Evolutionary conservation across 371 early-diverging fungal genomes (phyloP).

Genomic region (Mucor irregularis): DNA sequence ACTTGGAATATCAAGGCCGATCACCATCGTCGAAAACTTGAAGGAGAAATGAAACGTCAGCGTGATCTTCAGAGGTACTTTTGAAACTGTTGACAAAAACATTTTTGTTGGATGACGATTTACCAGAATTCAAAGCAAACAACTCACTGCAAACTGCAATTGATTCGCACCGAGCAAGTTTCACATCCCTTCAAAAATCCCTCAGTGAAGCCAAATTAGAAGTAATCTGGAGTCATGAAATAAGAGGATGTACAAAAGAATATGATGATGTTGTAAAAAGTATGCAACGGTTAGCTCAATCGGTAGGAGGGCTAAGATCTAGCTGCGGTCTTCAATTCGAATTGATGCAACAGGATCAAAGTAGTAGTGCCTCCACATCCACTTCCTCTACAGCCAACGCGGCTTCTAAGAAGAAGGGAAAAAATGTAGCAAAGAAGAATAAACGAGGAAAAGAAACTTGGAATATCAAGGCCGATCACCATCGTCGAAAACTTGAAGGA

Average conservation of each 20-base stretch:
- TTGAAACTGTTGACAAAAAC: constrained; percentile 66
- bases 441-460: constrained; percentile 11
- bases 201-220: constrained; percentile 66
- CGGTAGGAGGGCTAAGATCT: constrained; percentile 62
- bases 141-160: constrained; percentile 54
- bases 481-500: constrained; percentile 34
- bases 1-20: constrained; percentile 41
- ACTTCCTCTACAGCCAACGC: neutral
- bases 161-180: constrained; percentile 62
- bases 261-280: constrained; percentile 46
- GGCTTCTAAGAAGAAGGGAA: too few relatives aligned
- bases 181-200: constrained; percentile 53
- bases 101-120: constrained; percentile 63
- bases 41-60: constrained; percentile 49
- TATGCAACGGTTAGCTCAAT: constrained; percentile 66
- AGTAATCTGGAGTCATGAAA: constrained; percentile 47
- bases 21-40: constrained; percentile 31
- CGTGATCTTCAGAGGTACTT: constrained; percentile 53
- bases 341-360: constrained; percentile 26
- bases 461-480: constrained; percentile 42
- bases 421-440: neutral
- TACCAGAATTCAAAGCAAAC: constrained; percentile 54
- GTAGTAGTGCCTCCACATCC: neutral
- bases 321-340: constrained; percentile 68
- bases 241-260: constrained; percentile 42